Evolutionary conservation across 768 basidiomycete genomes (phyloP), one percentile per base, ranked within the genome.

Genomic region (Rhodosporidiobolus odoratus): DNA sequence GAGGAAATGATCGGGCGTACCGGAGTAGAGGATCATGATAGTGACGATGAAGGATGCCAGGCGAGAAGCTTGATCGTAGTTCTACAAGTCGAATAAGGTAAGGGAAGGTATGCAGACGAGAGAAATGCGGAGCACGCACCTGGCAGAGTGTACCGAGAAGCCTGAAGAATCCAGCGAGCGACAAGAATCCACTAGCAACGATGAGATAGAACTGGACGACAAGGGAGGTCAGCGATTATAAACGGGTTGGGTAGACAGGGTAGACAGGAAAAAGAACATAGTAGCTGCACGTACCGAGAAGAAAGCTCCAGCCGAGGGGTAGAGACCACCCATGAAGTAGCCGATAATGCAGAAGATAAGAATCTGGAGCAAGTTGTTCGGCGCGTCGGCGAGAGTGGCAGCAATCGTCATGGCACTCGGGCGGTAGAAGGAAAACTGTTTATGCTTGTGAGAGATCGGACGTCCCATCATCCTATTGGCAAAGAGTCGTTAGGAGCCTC

Each of bases 111-210:
- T n/a, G n/a, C n/a, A n/a, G n/a, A n/a, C n/a, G n/a, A n/a, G n/a
- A n/a, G n/a, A n/a, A n/a, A n/a, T n/a, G n/a, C n/a, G n/a, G n/a
- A n/a, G n/a, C n/a, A n/a, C n/a, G n/a, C n/a, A n/a, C n/a, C n/a
- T 87, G 81, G 21, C 82, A 80, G 74, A 89, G 81, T 45, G 86
- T 79, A 21, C 82, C 67, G 69, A 86, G 75, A 0, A 86, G 86
- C 48, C 90, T 82, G 85, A 93, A 95, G 83, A 92, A 90, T 0
- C 86, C 89, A 79, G 90, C 88, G 86, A 92, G 88, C 32, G 85
- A 79, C 61, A 91, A 81, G 78, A 85, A 90, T 2, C 85, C 84
- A 34, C 85, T 27, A 58, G 79, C 73, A 68, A 81, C 72, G 71
- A 79, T 78, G 30, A 92, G 79, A 77, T 80, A 81, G 79, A 81